Evolutionary conservation across 495 filamentous ascomycete genomes (phyloP).

Genomic region (Talaromyces thailandensis): DNA sequence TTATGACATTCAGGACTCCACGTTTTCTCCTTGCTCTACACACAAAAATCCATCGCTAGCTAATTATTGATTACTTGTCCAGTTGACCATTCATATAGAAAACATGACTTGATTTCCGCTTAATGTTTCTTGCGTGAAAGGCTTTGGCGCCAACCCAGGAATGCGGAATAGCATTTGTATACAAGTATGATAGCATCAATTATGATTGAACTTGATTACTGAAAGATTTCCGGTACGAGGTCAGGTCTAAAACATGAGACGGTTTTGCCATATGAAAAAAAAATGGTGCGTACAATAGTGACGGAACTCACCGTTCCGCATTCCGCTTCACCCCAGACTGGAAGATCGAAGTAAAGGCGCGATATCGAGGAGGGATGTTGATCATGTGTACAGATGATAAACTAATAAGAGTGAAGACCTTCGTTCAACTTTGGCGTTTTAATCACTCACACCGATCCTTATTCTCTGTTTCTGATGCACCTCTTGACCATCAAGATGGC

Average conservation of each 20-base stretch:
- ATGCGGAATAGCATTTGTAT: background rate
- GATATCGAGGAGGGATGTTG: background rate
- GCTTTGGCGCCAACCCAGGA: background rate
- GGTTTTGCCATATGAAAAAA: background rate
- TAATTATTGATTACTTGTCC: too few relatives aligned
- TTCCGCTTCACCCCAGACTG: background rate
- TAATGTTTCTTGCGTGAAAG: background rate
- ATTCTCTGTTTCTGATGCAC: background rate
- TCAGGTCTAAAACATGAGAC: background rate
- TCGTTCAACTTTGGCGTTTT: background rate
- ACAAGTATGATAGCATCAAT: background rate
- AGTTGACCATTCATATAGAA: background rate
- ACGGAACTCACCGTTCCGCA: background rate
- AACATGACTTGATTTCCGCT: background rate
- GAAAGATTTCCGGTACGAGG: background rate
- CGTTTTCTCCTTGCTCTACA: too few relatives aligned
- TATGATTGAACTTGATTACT: background rate
- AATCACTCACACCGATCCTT: background rate
- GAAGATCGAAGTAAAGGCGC: background rate
- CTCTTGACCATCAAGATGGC: background rate
- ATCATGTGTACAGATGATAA: background rate
- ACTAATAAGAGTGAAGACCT: background rate
- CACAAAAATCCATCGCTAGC: too few relatives aligned
- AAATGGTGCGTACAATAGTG: background rate
- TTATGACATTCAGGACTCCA: too few relatives aligned